Base-by-base conservation (phyloP, 169 alveolate species). In the Amoebophrya sp. region DNA sequence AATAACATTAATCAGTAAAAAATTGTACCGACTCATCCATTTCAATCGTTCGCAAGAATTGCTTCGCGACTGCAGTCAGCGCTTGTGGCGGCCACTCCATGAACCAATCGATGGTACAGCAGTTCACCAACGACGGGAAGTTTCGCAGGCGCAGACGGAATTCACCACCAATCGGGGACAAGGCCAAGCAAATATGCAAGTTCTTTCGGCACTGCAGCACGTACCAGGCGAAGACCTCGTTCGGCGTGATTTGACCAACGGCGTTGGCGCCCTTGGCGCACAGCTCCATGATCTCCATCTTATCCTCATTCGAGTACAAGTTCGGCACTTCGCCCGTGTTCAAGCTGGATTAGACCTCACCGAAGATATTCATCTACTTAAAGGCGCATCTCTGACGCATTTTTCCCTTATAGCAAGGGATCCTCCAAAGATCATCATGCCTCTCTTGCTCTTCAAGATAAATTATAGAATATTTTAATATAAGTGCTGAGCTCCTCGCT, bases 51-150 rank as follows among this genome's bases (percentile, higher is more conserved):
- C 96, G 91, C 93, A 97, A 92, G 96, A 97, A 96, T 90, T 97
- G 97, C 93, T 96, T 95, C 92, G 98, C 96, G 40, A 97, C 99
- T 23, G 98, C 96, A 0, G 97, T 97, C 53, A 97, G 94, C 0
- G 99, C 98, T 90, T 96, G 97, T 47, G 95, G 93, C 0, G 98
- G 97, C 98, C 99, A 97, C 90, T 94, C 94, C 65, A 47, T 47
- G 65, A 47, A 47, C 65, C 65, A 47, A 33, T 78, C 89, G 89
- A 78, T 33, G 34, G 89, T 29, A 23, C 98, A 98, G 92, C 98
- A 97, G 90, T 97, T 96, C 95, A 97, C 97, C 53, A 98, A 95
- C 39, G 98, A 97, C n/a, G 99, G 99, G 98, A 98, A 98, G 93
- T 96, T 97, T 78, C 98, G 96, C 93, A 97, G 96, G 94, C 99